These are phyloP conservation scores for Plasmodium sp. DNA, from an alignment of 169 alveolate species.

Conservation along the genomic window DNA sequence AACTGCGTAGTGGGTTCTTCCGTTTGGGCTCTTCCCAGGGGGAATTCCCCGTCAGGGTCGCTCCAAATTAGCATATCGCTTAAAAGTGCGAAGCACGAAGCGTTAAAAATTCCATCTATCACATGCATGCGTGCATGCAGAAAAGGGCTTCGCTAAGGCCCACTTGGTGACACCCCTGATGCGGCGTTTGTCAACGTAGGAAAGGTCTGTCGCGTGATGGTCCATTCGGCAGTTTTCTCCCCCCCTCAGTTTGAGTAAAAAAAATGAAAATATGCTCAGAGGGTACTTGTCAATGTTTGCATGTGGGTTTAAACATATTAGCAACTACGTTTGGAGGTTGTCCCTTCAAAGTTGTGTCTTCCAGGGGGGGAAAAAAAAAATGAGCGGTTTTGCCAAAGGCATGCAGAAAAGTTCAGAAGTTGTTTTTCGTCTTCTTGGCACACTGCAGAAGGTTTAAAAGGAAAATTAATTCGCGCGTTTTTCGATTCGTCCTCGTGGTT, in stretches of 20 bases:
- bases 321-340: not conserved
- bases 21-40: not conserved
- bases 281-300: not conserved
- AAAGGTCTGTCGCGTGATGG: not conserved
- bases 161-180: not conserved
- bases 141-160: not conserved
- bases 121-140: not conserved
- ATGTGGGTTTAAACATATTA: not conserved
- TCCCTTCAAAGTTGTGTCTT: not conserved
- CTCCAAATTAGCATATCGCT: not conserved
- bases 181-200: not conserved
- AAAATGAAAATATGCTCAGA: not conserved
- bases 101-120: not conserved
- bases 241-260: not conserved
- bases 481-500: not conserved
- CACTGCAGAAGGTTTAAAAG: not conserved
- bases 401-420: not conserved
- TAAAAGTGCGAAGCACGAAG: not conserved
- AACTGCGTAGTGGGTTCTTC: not conserved
- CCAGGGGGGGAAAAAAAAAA: not conserved
- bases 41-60: not conserved
- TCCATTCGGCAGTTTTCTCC: not conserved
- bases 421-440: not conserved
- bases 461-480: not conserved
- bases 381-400: not conserved